These are phyloP conservation scores for Sarcodon aspratus DNA, from an alignment of 768 basidiomycete species.

Conservation along the genomic window DNA sequence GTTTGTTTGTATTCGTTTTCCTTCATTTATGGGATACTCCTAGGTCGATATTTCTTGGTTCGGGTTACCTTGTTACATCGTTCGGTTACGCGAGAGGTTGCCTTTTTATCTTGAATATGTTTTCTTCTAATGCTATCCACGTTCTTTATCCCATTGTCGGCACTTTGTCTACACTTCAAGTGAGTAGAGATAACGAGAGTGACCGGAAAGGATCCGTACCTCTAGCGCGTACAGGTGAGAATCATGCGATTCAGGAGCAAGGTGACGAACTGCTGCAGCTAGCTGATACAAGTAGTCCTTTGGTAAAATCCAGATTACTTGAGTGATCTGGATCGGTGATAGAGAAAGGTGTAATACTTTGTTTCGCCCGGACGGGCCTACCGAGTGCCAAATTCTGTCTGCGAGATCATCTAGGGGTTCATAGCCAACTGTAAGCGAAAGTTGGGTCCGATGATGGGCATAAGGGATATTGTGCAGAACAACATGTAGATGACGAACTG, in stretches of 20 bases:
- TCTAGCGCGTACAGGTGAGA: slow-evolving; percentile 71
- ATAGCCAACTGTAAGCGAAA: slow-evolving; percentile 50
- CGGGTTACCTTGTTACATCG: too few relatives aligned
- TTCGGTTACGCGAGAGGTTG: too few relatives aligned
- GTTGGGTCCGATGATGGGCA: not conserved
- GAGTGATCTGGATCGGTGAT: not conserved
- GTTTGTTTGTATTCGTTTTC: too few relatives aligned
- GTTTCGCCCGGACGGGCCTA: slow-evolving; percentile 85
- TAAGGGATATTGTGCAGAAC: not conserved
- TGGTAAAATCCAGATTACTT: not conserved
- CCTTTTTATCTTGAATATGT: too few relatives aligned
- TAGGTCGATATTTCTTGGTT: too few relatives aligned
- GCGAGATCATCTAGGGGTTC: slow-evolving; percentile 68
- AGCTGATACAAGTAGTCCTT: slow-evolving; percentile 86
- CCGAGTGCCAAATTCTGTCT: slow-evolving; percentile 55
- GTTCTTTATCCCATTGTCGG: not conserved
- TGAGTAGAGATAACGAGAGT: slow-evolving; percentile 5
- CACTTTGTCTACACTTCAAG: not conserved
- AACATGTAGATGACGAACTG: slow-evolving; percentile 35
- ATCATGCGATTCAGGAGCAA: slow-evolving; percentile 67
- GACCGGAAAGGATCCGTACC: slow-evolving; percentile 24
- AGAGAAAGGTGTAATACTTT: slow-evolving; percentile 45
- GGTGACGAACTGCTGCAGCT: slow-evolving; percentile 55
- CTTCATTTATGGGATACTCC: too few relatives aligned
- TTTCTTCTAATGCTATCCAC: not conserved